phyloP scores from a whole-genome alignment of 495 filamentous ascomycete species.

The Penicillium canariense region DNA sequence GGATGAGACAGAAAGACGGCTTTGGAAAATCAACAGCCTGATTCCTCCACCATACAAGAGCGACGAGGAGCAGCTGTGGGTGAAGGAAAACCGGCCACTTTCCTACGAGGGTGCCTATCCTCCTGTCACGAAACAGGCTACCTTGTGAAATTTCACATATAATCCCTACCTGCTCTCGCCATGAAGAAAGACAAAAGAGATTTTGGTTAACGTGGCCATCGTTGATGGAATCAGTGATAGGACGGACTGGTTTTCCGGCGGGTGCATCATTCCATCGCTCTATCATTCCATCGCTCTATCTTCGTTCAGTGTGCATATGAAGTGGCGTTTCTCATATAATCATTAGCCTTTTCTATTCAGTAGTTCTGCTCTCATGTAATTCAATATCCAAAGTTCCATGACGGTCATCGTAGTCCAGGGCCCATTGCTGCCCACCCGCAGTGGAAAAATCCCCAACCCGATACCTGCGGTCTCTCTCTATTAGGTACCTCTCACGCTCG shows the following conservation, averaged over 20 bases:
- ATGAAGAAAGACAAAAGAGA: too few relatives aligned
- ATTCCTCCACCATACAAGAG: slow-evolving; percentile 23
- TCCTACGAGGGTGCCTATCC: slow-evolving; percentile 38
- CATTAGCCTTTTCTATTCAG: not conserved
- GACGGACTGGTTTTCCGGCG: too few relatives aligned
- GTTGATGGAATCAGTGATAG: too few relatives aligned
- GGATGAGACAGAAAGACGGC: slow-evolving; percentile 20
- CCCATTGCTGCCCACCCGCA: not conserved
- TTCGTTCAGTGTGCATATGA: not conserved
- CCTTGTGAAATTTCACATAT: not conserved
- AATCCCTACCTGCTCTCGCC: too few relatives aligned
- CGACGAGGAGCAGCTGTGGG: slow-evolving; percentile 24
- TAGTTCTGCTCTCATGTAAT: not conserved
- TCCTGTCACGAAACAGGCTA: not conserved
- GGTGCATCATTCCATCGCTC: not conserved
- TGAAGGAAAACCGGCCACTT: slow-evolving; percentile 12
- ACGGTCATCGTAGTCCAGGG: not conserved
- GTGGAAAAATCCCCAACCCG: not conserved
- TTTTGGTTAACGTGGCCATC: too few relatives aligned
- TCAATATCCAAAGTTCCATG: not conserved
- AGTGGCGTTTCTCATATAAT: not conserved
- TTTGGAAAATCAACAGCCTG: slow-evolving; percentile 33
- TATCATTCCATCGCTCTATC: not conserved
- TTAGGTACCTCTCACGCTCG: slow-evolving; percentile 25
- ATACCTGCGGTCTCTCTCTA: not conserved